Evolutionary conservation across 164 flowering plant genomes (phyloP).

Genomic region (Magnolia sinica): DNA sequence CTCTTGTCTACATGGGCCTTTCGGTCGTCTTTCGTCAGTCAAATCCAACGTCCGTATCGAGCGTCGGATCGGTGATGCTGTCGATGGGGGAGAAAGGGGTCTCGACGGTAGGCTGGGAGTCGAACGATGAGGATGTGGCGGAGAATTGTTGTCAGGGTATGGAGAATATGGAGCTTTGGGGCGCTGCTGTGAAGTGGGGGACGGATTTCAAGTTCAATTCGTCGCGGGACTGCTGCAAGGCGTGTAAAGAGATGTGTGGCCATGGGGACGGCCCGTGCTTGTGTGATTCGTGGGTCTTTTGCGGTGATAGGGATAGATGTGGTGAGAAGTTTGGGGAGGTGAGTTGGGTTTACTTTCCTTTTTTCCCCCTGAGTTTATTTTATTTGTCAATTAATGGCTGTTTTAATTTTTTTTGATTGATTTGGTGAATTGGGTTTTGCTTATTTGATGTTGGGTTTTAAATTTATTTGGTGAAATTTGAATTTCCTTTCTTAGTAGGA

Average conservation of each 20-base stretch:
- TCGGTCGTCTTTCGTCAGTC: conserved; percentile 33
- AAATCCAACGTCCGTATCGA: background rate
- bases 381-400: background rate
- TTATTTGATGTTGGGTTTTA: background rate
- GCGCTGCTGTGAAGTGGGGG: conserved; percentile 94
- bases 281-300: conserved; percentile 95
- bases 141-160: conserved; percentile 73
- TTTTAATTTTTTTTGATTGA: background rate
- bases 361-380: background rate
- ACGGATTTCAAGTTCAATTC: conserved; percentile 72
- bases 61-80: background rate
- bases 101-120: background rate
- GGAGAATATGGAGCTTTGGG: conserved; percentile 89
- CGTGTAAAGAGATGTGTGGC: conserved; percentile 84
- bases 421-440: background rate
- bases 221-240: conserved; percentile 67
- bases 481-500: background rate
- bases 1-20: conserved; percentile 46
- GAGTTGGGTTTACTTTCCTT: conserved; percentile 12
- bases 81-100: conserved; percentile 6
- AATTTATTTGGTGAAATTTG: background rate
- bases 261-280: conserved; percentile 78
- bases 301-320: conserved; percentile 63
- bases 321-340: conserved; percentile 85
- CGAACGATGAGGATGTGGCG: conserved; percentile 20